These are phyloP conservation scores for Hypocreales sp. DNA, from an alignment of 2,329 filamentous ascomycete species.

Conservation along the genomic window DNA sequence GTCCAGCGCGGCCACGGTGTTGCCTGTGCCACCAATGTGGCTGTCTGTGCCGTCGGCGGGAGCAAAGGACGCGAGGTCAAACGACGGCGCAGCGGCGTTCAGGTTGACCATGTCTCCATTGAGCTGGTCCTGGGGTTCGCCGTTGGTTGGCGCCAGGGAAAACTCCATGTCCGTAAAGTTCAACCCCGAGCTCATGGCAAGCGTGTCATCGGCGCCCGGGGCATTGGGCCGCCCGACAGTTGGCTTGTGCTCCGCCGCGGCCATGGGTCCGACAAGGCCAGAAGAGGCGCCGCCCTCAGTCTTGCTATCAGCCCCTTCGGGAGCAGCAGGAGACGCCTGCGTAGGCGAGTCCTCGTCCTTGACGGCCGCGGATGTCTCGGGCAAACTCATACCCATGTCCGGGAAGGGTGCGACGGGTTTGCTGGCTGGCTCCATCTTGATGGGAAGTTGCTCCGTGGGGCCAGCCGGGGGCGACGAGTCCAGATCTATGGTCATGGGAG, in stretches of 20 bases:
- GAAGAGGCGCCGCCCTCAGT: slow-evolving; percentile 7
- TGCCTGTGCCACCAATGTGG: slow-evolving; percentile 6
- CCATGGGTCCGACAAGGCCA: slow-evolving; percentile 7
- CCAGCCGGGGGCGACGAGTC: slow-evolving; percentile 16
- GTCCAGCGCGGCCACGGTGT: slow-evolving; percentile 12
- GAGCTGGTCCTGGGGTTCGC: slow-evolving; percentile 11
- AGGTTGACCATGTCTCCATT: slow-evolving; percentile 1
- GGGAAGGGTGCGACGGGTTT: slow-evolving; percentile 38
- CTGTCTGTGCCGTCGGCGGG: slow-evolving; percentile 15
- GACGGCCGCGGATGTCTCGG: slow-evolving; percentile 8
- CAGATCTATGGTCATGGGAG: slow-evolving; percentile 20
- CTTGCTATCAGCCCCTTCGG: slow-evolving; percentile 5
- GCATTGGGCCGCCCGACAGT: slow-evolving; percentile 9
- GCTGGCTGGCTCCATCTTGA: slow-evolving; percentile 16
- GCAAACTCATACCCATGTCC: slow-evolving; percentile 36
- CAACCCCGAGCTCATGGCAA: slow-evolving; percentile 18
- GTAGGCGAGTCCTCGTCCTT: slow-evolving; percentile 9
- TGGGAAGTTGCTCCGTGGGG: slow-evolving; percentile 14
- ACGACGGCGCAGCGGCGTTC: slow-evolving; percentile 20
- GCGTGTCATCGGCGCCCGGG: slow-evolving; percentile 5
- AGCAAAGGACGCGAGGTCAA: slow-evolving; percentile 30
- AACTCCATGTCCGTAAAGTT: slow-evolving; percentile 44
- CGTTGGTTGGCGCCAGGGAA: slow-evolving; percentile 28
- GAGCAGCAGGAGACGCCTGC: not conserved
- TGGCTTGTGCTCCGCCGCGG: slow-evolving; percentile 11